phyloP scores from a whole-genome alignment of 1,139 yeast genomes.

The Yamadazyma dendronema region DNA sequence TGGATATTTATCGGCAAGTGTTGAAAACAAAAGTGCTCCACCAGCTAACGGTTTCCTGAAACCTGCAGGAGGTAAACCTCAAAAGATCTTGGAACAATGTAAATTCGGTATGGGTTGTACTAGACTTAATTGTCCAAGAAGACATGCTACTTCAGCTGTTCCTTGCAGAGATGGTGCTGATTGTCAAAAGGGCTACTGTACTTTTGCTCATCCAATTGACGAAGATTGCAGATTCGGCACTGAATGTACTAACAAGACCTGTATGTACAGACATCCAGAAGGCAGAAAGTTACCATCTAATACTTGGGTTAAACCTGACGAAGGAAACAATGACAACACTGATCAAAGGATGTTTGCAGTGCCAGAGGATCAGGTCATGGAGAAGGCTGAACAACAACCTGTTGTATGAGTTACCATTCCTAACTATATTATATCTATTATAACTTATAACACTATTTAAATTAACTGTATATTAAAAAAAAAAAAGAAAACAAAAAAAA shows the following conservation, averaged over 20 bases:
- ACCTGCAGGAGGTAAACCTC: conserved; percentile 13
- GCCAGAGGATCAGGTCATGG: conserved; percentile 73
- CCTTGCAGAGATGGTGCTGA: conserved; percentile 79
- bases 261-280: conserved; percentile 78
- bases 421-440: not conserved
- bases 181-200: conserved; percentile 79
- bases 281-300: conserved; percentile 51
- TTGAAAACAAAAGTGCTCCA: conserved; percentile 13
- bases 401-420: conserved; percentile 8
- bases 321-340: conserved; percentile 24
- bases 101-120: conserved; percentile 76
- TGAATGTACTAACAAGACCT: conserved; percentile 65
- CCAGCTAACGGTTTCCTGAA: conserved; percentile 3
- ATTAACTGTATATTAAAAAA: conserved; percentile 15
- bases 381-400: conserved; percentile 56
- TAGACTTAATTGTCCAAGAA: conserved; percentile 71
- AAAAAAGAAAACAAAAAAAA: conserved; percentile 19
- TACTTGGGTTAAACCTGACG: conserved; percentile 41
- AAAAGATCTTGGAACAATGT: conserved; percentile 70
- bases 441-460: conserved; percentile 9
- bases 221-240: conserved; percentile 80
- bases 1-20: conserved; percentile 35
- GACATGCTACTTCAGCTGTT: conserved; percentile 75
- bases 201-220: conserved; percentile 74
- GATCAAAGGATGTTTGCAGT: conserved; percentile 72